Evolutionary conservation across 306 rosid species (phyloP), one percentile per base, ranked within the genome.

Genomic region (Purshia tridentata): DNA sequence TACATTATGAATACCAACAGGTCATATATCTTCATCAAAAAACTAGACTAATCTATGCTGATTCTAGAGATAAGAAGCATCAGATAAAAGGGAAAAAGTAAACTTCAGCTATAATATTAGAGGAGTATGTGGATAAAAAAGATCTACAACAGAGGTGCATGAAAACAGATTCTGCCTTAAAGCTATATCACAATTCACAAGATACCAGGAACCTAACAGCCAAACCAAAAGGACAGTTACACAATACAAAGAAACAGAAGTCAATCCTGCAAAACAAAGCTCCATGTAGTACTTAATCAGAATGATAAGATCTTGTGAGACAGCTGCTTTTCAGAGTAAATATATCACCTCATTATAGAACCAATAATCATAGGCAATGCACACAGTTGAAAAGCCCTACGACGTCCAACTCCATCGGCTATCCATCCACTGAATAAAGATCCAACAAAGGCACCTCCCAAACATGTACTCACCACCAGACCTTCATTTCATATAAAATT

Each of bases 391-490:
- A 94, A 91, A 81, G 96, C 91, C 84, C 84, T 91, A 6, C 97
- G 96, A 56, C 98, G 97, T 58, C 98, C 98, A 64, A 94, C 76
- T n/a, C 90, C 95, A 80, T 94, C 98, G 75, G 96, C 94, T 81
- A 91, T 77, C 92, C 90, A 91, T n/a, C 97, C 98, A 78, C 98
- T 91, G 70, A 94, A 70, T 77, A 91, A 79, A 44, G 95, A 88
- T 65, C 98, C 98, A 81, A 94, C 39, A 49, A 94, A 77, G 79
- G 98, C 98, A 81, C 98, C 97, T 69, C 90, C 98, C 72, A 91
- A 81, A 60, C 98, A 94, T 35, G 91, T 94, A 85, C 98, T 94
- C 74, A 94, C 98, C 80, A 94, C 97, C 82, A 91, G 85, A 79
- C 97, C 98, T 94, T 82, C 80, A 84, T 83, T 72, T 50, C 47